Base-by-base conservation (phyloP, 441 rosid species). In the Francoa sonchifolia region DNA sequence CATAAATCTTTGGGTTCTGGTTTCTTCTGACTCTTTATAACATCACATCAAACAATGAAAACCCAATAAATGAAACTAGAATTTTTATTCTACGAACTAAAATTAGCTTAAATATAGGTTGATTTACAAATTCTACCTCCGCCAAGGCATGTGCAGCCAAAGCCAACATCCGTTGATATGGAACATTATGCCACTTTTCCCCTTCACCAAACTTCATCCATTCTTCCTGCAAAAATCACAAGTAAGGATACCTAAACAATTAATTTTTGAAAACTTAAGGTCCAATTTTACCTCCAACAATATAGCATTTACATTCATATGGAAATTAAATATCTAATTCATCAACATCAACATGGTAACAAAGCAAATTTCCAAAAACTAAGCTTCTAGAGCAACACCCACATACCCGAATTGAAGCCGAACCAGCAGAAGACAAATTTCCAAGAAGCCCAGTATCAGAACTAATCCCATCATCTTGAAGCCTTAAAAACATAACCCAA, bases 1-100 rank as follows among this genome's bases (percentile, higher is more conserved):
- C 99, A 90, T 39, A 90, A 63, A 65, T 90, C 95, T 69, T 87
- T 87, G 1, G 97, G 99, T 58, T 83, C 96, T 11, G 71, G 66
- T 52, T 79, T 87, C 40, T 72, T 69, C 66, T 92, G 94, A 19
- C 71, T 73, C 76, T 76, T 49, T 33, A 50, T 4, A 15, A 22
- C 52, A 40, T 13, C 50, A 34, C 28, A 33, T 10, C 15, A 28
- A 5, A 8, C 6, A 32, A 23, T 44, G 39, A 28, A 41, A 12
- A 42, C 6, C 25, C 20, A 10, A 33, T 6, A 8, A 47, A 19
- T n/a, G 41, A 39, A 39, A 50, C 33, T 38, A 44, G 36, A 26
- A 22, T 20, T 16, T 22, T 28, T 13, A 11, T 2, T 20, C 14
- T 10, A 10, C 4, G 28, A 16, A 44, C 8, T 27, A 29, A n/a